Evolutionary conservation across 371 early-diverging fungal genomes (phyloP), one percentile per base, ranked within the genome.

Genomic region (Zancudomyces culisetae): DNA sequence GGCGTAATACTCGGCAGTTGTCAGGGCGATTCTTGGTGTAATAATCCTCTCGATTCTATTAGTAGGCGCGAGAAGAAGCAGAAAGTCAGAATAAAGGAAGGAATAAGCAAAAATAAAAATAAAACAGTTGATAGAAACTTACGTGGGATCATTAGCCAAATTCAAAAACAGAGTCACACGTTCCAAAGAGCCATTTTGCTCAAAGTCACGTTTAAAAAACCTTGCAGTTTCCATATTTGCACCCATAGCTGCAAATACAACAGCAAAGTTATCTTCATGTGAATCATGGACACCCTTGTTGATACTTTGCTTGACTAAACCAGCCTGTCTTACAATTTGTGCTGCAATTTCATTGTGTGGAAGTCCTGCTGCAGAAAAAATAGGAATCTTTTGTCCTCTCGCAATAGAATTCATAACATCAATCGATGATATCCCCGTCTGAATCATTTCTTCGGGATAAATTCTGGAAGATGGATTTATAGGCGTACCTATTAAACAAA

Each of bases 231-330:
- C 99, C 91, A 98, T 91, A 76, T 98, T 99, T 60, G 96, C 99
- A 68, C 99, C 99, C 99, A 99, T 99, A 59, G 99, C 99, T 55
- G 96, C 99, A 72, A 99, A 99, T n/a, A 99, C 98, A 60, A 99
- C 98, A 40, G 99, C 96, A 75, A 99, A 99, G 75, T 99, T 99
- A 61, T 99, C 99, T 62, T 98, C 94, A 67, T 95, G 96, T 49
- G 78, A 87, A 69, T 99, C 99, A 49, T 91, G 77, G 24, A 94
- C 90, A 62, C 87, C 93, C 76, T 99, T 99, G 54, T 81, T 80
- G 13, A 57, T 57, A 43, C 64, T 54, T 30, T 80, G 76, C 71
- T 94, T 79, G 43, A 99, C 99, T 45, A 99, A 74, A 52, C 99
- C 98, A 27, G 99, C 99, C 69, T 99, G 99, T 65, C 98, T 82